Base-by-base conservation (phyloP, 2,329 filamentous ascomycete genomes). In the Aspergillus sp. region DNA sequence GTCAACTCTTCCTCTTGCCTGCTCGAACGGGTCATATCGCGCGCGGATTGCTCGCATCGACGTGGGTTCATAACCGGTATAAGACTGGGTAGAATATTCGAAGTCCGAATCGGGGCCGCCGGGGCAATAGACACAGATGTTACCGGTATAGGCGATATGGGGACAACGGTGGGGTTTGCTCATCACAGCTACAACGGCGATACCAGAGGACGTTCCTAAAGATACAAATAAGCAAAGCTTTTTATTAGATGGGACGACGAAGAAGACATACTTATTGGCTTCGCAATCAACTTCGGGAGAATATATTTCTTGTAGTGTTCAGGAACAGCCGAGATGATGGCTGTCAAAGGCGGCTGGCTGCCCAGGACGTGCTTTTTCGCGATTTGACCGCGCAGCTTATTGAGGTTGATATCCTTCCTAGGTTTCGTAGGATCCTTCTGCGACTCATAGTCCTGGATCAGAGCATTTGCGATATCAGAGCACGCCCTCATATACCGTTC, bases 231-330 rank as follows among this genome's bases (percentile, higher is more conserved):
- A 69, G 46, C 24, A 55, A 46, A 27, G 14, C 45, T 19, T 8
- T 33, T 21, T 43, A 5, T 3, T 24, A 31, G 39, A 17, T 8
- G 17, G 23, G 17, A 23, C 39, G 11, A 11, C 15, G 19, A 15
- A 15, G 21, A 46, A 21, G 14, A 79, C 83, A 68, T 82, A 89
- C 90, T 84, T 59, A 99, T 98, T 2, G 95, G 95, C 77, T 99
- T 99, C 24, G 96, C 95, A 67, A 99, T 92, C 62, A 99, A 81
- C 77, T 96, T 96, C 19, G 93, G 95, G 61, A 98, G 78, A 61
- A 99, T 97, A 70, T 98, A 98, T 79, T 98, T 99, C 82, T 98
- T 99, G 80, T 98, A 97, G 74, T 98, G 93, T 73, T 99, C 95
- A n/a, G 96, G 96, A 37, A 99, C 93, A 9, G 95, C 95, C 55